Evolutionary conservation across 768 basidiomycete genomes (phyloP).

Genomic region (Agrocybe chaxingu): DNA sequence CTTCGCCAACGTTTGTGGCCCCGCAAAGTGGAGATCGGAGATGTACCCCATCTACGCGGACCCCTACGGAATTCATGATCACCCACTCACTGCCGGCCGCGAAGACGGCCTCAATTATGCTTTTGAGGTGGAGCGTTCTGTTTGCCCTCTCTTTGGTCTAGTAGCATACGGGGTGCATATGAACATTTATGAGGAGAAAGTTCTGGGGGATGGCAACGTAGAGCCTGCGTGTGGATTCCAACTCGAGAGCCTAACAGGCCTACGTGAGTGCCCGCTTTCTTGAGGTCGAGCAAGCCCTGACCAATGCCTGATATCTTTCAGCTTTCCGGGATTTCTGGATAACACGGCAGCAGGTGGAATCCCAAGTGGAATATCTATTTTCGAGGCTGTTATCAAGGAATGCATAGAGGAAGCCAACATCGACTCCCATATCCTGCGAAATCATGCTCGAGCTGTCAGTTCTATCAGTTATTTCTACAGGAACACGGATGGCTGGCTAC

Average conservation of each 20-base stretch:
- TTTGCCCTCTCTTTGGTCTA: conserved; percentile 85
- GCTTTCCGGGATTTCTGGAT: conserved; percentile 85
- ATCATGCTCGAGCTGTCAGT: conserved; percentile 59
- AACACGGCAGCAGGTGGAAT: conserved; percentile 94
- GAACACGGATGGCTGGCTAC: conserved; percentile 60
- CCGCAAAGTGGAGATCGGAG: conserved; percentile 83
- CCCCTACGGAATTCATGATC: conserved; percentile 60
- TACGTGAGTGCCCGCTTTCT: conserved; percentile 54
- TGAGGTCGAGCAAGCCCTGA: background rate
- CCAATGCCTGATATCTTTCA: conserved; percentile 17
- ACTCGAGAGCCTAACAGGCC: conserved; percentile 82
- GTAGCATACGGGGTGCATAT: conserved; percentile 93
- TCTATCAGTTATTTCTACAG: conserved; percentile 78
- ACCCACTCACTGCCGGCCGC: conserved; percentile 32
- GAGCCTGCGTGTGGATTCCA: conserved; percentile 80
- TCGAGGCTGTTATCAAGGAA: conserved; percentile 84
- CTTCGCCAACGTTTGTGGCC: conserved; percentile 66
- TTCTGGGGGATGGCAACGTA: conserved; percentile 28
- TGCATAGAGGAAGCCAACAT: conserved; percentile 92
- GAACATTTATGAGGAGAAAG: conserved; percentile 59
- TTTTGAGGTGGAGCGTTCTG: conserved; percentile 88
- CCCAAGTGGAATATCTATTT: conserved; percentile 67
- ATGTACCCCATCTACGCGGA: conserved; percentile 73
- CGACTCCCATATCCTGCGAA: conserved; percentile 54
- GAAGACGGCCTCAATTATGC: conserved; percentile 54